These are phyloP conservation scores for Paraleonurus japonicus DNA, from an alignment of 257 asterid species.

Conservation along the genomic window DNA sequence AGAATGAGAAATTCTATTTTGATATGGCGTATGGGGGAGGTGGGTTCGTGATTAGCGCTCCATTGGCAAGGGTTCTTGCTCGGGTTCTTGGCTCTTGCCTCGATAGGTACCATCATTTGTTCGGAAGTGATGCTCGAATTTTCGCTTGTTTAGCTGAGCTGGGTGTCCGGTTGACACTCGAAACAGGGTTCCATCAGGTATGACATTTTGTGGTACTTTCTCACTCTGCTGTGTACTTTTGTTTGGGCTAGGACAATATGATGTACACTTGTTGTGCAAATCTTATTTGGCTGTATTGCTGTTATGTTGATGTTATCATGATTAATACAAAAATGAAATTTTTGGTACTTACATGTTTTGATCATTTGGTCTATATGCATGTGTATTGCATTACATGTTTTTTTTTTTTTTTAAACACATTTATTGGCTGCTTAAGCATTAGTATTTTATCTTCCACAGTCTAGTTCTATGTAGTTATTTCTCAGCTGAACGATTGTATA, in stretches of 20 bases:
- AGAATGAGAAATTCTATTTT: constrained; percentile 62
- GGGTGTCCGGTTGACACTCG: constrained; percentile 65
- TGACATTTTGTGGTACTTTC: neutral
- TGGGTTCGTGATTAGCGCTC: constrained; percentile 74
- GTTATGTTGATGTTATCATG: neutral
- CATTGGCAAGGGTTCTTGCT: constrained; percentile 63
- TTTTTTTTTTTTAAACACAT: too few species aligned
- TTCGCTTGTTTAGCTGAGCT: constrained; percentile 78
- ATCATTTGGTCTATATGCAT: neutral
- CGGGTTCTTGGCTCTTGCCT: constrained; percentile 67
- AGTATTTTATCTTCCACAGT: neutral
- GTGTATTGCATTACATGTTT: too few species aligned
- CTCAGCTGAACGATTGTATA: neutral
- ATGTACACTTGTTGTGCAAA: neutral
- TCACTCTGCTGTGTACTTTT: neutral
- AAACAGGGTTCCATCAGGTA: constrained; percentile 88
- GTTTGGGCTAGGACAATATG: neutral
- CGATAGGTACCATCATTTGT: constrained; percentile 64
- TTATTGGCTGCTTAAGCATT: neutral
- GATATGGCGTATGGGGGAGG: constrained; percentile 90
- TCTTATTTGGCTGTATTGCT: neutral
- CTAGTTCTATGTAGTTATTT: neutral
- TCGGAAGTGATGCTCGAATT: constrained; percentile 81
- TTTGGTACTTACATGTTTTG: neutral
- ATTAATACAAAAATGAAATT: neutral